Conservation (phyloP, 1,284 basidiomycete species). For the Cryptococcus jaspeensis region DNA sequence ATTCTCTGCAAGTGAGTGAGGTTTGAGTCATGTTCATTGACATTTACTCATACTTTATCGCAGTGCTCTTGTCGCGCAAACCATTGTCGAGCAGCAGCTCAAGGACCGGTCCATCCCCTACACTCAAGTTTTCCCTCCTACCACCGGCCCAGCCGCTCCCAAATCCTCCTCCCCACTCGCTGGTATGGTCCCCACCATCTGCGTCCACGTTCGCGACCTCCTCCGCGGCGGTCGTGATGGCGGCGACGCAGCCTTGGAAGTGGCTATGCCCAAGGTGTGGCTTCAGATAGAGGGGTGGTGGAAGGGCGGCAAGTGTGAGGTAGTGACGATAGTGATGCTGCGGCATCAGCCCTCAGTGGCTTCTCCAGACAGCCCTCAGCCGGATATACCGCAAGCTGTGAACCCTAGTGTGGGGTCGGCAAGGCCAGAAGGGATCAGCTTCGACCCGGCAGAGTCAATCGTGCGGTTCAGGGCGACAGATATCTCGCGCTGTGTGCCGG, state of each 20-base stretch:
- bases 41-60: background rate
- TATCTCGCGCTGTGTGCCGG: conserved; percentile 79
- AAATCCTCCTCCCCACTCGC: conserved; percentile 40
- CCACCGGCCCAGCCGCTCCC: conserved; percentile 22
- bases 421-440: conserved; percentile 61
- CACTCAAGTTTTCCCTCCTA: conserved; percentile 65
- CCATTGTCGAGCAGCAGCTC: conserved; percentile 82
- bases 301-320: conserved; percentile 67
- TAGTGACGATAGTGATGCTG: conserved; percentile 79
- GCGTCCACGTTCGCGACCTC: conserved; percentile 75
- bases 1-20: conserved; percentile 41
- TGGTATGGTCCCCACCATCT: conserved; percentile 71
- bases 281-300: conserved; percentile 88
- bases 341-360: conserved; percentile 77
- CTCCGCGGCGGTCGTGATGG: conserved; percentile 58
- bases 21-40: background rate
- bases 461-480: conserved; percentile 82
- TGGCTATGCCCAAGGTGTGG: conserved; percentile 84
- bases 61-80: conserved; percentile 86
- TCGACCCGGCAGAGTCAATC: conserved; percentile 77
- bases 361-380: conserved; percentile 42
- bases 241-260: conserved; percentile 62
- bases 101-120: conserved; percentile 76
- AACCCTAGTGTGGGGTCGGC: background rate
- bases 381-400: no score